phyloP scores from a whole-genome alignment of 148 eudicot species.

The Camellia lanceoleosa region DNA sequence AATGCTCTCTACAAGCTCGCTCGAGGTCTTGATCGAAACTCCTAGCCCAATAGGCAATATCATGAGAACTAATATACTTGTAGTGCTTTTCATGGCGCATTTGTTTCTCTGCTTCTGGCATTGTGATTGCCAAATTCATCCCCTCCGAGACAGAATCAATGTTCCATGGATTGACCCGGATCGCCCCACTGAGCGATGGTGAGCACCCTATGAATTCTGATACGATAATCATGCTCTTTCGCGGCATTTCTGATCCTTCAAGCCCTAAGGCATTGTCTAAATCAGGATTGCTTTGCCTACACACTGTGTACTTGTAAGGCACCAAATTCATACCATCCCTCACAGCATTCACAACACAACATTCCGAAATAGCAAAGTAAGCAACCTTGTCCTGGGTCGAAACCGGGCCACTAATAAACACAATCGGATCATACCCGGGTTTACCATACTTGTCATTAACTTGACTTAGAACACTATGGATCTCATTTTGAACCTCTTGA shows the following conservation, averaged over 20 bases:
- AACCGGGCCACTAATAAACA: conserved; percentile 53
- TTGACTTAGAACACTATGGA: conserved; percentile 37
- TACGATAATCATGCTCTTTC: conserved; percentile 66
- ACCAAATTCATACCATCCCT: conserved; percentile 92
- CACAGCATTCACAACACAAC: conserved; percentile 78
- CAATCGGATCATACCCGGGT: conserved; percentile 66
- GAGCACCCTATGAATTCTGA: conserved; percentile 90
- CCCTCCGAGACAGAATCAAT: conserved; percentile 59
- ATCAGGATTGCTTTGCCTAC: conserved; percentile 55
- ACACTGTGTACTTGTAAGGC: conserved; percentile 68
- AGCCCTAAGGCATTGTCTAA: conserved; percentile 44
- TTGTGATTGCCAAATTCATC: conserved; percentile 48
- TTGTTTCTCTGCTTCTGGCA: conserved; percentile 55
- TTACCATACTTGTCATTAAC: conserved; percentile 51
- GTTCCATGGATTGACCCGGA: conserved; percentile 83
- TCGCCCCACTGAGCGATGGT: conserved; percentile 85
- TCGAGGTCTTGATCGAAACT: conserved; percentile 76
- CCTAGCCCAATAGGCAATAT: conserved; percentile 75
- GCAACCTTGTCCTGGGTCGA: conserved; percentile 67
- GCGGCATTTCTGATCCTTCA: conserved; percentile 21
- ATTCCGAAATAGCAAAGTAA: conserved; percentile 63
- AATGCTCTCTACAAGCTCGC: conserved; percentile 77
- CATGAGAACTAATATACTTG: conserved; percentile 72
- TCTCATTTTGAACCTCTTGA: conserved; percentile 57
- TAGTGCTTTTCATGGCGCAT: conserved; percentile 78